These are phyloP conservation scores for Chimonanthus praecox DNA, from an alignment of 164 flowering plant genomes.

Conservation along the genomic window DNA sequence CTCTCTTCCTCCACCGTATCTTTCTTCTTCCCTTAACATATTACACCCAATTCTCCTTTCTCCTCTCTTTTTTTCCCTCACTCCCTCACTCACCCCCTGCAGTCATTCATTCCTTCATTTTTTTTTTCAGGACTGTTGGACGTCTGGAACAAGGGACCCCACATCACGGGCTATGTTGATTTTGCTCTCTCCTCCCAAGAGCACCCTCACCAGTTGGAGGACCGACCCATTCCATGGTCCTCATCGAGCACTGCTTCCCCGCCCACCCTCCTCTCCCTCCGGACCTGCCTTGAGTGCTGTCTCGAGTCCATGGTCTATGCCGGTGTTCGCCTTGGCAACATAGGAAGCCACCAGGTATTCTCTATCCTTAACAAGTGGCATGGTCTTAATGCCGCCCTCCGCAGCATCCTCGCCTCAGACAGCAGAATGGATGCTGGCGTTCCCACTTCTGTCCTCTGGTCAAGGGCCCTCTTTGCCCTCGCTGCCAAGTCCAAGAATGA, in stretches of 20 bases:
- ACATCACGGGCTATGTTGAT: slow-evolving; percentile 78
- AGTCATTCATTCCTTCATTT: not conserved
- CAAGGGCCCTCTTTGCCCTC: slow-evolving; percentile 55
- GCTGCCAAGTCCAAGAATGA: slow-evolving; percentile 35
- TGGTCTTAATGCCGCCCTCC: slow-evolving; percentile 51
- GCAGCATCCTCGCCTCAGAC: slow-evolving; percentile 26
- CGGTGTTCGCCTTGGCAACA: slow-evolving; percentile 60
- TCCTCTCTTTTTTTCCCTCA: not conserved
- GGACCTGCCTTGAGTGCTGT: slow-evolving; percentile 52
- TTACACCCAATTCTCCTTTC: not conserved
- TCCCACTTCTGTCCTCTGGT: slow-evolving; percentile 58
- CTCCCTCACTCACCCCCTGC: not conserved
- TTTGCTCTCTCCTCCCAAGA: slow-evolving; percentile 45
- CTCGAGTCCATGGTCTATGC: slow-evolving; percentile 63
- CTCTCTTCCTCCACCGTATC: slow-evolving; percentile 80
- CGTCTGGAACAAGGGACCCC: slow-evolving; percentile 79
- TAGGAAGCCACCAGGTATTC: slow-evolving; percentile 65
- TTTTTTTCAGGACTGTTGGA: slow-evolving; percentile 53
- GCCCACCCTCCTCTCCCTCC: slow-evolving; percentile 31
- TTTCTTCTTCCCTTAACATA: not conserved
- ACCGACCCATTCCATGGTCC: slow-evolving; percentile 60
- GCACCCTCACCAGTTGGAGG: slow-evolving; percentile 5
- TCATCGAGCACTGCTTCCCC: slow-evolving; percentile 54
- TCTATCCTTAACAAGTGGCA: slow-evolving; percentile 74
- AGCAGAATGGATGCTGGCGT: not conserved